phyloP scores from a whole-genome alignment of 306 rosid species.

The Cyamopsis tetragonoloba region DNA sequence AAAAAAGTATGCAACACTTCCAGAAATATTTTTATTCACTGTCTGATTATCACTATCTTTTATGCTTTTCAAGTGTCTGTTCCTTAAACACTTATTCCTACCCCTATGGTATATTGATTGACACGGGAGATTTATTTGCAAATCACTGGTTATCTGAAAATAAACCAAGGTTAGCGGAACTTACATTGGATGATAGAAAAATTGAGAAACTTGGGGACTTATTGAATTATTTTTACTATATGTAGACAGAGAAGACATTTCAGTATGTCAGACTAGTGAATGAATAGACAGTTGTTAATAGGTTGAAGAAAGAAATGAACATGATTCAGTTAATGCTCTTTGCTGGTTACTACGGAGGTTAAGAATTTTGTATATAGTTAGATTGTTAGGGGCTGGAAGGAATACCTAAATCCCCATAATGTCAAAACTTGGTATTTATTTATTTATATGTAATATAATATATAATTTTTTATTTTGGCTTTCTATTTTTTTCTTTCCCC shows the following conservation, averaged over 20 bases:
- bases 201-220: neutral
- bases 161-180: neutral
- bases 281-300: neutral
- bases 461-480: no score
- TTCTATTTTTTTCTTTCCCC: neutral
- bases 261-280: constrained; percentile 1
- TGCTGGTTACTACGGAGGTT: constrained; percentile 2
- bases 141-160: neutral
- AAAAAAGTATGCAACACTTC: constrained; percentile 55
- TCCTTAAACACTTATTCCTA: neutral
- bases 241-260: neutral
- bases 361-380: neutral
- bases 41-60: constrained; percentile 1
- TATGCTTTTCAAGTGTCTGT: neutral
- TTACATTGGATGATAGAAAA: neutral
- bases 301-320: neutral
- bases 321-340: neutral
- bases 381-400: no score
- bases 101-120: neutral
- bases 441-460: no score
- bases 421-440: neutral
- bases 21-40: neutral
- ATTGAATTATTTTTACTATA: neutral
- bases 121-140: neutral
- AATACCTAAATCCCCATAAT: no score